Base-by-base conservation (phyloP, 805 yeast genomes). In the Kurtzmaniella fragi region DNA sequence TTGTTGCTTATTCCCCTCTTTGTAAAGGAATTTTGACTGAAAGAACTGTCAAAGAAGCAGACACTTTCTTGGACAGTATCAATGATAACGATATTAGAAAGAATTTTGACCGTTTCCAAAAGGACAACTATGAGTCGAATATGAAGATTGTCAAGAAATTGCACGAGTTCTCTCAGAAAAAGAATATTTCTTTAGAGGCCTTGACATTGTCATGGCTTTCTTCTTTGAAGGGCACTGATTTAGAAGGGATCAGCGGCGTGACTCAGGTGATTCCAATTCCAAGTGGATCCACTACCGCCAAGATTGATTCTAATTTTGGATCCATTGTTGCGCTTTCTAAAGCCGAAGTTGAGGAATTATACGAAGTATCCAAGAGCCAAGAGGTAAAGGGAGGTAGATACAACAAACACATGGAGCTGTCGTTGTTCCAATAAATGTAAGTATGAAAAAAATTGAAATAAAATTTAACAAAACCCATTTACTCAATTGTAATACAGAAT, bases 1-100 rank as follows among this genome's bases (percentile, higher is more conserved):
- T 86, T 25, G 67, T 86, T 41, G 85, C 89, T 17, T 89, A 89
- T 61, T 83, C 95, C 25, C 96, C 96, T 25, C 68, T 89, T 40
- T 82, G 89, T 8, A 73, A 85, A 51, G 96, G 96, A 1, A 64
- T 82, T 43, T 69, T 89, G 39, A 80, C 91, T 3, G 95, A 93
- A 41, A 45, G 52, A 27, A 60, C 80, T 38, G 77, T 61, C 17
- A 59, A 71, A 5, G 49, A 61, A 15, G 43, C 54, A 12, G 58
- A 61, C 17, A 45, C 46, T 7, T 64, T 55, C 47, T 49, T 46
- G 17, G 50, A 58, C 0, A 80, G 77, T 39, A 52, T 83, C 28
- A 75, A 80, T 11, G 65, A 65, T 32, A 81, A 75, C 32, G 91
- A 84, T 51, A 42, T 78, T 39, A 69, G 87, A 47, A 34, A 39